These are phyloP conservation scores for Trametes maxima DNA, from an alignment of 768 basidiomycete genomes.

Conservation along the genomic window DNA sequence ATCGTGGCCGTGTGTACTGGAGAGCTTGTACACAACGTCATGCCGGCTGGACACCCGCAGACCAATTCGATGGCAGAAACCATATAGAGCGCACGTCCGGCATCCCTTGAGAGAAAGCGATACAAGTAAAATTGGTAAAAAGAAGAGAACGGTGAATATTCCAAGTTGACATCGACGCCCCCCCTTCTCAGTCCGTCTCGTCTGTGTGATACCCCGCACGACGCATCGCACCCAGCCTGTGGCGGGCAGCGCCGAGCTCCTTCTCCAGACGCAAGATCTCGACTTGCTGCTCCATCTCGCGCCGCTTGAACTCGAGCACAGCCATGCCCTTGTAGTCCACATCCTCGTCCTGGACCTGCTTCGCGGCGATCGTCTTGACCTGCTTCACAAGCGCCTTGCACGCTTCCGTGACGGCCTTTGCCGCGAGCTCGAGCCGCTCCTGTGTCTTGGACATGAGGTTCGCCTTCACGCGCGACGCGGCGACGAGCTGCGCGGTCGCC, in stretches of 20 bases:
- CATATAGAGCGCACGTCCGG: conserved; percentile 1
- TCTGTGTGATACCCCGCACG: conserved; percentile 89
- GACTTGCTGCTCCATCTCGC: conserved; percentile 99
- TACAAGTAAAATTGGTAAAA: conserved; percentile 9
- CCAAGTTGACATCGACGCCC: not conserved
- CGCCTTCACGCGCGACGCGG: conserved; percentile 97
- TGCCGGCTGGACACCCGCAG: not conserved
- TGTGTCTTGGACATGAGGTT: conserved; percentile 99
- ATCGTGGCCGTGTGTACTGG: conserved; percentile 1
- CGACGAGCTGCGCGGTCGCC: conserved; percentile 97
- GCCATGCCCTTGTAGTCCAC: conserved; percentile 90
- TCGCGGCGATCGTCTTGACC: conserved; percentile 92
- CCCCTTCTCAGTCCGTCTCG: conserved; percentile 43
- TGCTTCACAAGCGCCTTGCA: conserved; percentile 96
- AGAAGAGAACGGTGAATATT: not conserved
- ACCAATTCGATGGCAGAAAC: not conserved
- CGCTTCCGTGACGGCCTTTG: conserved; percentile 96
- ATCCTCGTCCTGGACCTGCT: conserved; percentile 79
- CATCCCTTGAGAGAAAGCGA: not conserved
- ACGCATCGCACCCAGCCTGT: conserved; percentile 81
- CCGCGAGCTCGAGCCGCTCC: conserved; percentile 92
- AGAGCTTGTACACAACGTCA: conserved; percentile 3
- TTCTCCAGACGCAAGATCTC: conserved; percentile 96
- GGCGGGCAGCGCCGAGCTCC: conserved; percentile 86
- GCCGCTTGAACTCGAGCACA: conserved; percentile 91